phyloP scores from a whole-genome alignment of 352 stramenopile species.

The Phytopythium aichiense region DNA sequence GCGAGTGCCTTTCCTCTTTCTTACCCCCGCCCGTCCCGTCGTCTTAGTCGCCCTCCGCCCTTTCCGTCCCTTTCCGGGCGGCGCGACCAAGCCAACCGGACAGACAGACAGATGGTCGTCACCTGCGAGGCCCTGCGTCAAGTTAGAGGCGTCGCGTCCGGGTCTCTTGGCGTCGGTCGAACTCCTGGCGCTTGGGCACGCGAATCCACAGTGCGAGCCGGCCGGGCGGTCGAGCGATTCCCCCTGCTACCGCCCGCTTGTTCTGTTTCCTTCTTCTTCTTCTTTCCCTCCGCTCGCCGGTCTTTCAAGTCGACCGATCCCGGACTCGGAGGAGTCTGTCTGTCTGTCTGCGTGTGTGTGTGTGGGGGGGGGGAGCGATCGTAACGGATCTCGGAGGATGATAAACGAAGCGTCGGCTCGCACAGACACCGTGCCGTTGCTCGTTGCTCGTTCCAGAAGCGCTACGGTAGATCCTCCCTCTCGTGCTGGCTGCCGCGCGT shows the following conservation, averaged over 20 bases:
- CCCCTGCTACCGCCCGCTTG: neutral
- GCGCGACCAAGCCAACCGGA: neutral
- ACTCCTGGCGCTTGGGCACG: neutral
- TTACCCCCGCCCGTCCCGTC: neutral
- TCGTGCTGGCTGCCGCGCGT: no score
- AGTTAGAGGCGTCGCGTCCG: no score
- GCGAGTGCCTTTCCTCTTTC: neutral
- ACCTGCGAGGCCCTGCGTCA: neutral
- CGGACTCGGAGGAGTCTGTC: no score
- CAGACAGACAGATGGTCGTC: neutral
- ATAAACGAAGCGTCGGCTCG: no score
- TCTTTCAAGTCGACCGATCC: no score
- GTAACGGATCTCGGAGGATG: no score
- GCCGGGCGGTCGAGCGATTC: neutral
- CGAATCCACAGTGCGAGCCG: neutral
- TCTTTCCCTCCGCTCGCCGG: neutral
- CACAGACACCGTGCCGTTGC: no score
- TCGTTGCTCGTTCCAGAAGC: no score
- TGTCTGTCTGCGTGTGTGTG: no score
- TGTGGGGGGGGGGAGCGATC: no score
- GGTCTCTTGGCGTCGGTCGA: neutral
- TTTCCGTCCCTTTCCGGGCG: neutral
- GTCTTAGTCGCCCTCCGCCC: neutral
- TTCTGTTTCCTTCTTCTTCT: conserved; percentile 1
- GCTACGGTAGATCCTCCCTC: no score